Evolutionary conservation across 306 rosid genomes (phyloP).

Genomic region (Fagus sylvatica): DNA sequence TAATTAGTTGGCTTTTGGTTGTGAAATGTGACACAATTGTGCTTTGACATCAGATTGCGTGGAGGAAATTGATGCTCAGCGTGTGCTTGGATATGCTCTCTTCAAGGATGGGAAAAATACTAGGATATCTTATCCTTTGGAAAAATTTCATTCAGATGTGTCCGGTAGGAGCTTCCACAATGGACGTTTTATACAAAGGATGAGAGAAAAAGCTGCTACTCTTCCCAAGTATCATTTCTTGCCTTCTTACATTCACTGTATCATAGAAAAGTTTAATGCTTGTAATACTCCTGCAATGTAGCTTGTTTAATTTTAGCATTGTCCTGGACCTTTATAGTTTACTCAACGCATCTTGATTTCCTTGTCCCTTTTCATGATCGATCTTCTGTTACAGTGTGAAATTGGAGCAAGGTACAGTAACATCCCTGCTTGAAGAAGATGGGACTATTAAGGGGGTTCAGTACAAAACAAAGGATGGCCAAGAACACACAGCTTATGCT

Average conservation of each 20-base stretch:
- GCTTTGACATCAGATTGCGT: slow-evolving; percentile 52
- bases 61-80: slow-evolving; percentile 70
- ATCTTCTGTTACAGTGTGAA: slow-evolving; percentile 39
- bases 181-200: slow-evolving; percentile 68
- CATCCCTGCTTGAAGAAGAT: slow-evolving; percentile 55
- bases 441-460: slow-evolving; percentile 59
- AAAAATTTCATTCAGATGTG: slow-evolving; percentile 52
- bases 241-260: not conserved
- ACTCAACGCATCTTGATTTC: not conserved
- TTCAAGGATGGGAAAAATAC: slow-evolving; percentile 58
- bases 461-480: slow-evolving; percentile 57
- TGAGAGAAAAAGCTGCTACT: slow-evolving; percentile 62
- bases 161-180: slow-evolving; percentile 80
- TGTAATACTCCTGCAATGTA: not conserved
- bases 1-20: slow-evolving; percentile 11
- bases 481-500: slow-evolving; percentile 50
- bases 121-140: slow-evolving; percentile 60
- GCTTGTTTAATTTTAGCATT: not conserved
- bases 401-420: slow-evolving; percentile 63
- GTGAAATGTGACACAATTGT: slow-evolving; percentile 1
- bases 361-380: not conserved
- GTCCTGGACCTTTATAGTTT: not conserved
- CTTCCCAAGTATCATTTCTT: slow-evolving; percentile 46
- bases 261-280: not conserved
- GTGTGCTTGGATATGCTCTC: slow-evolving; percentile 65